Evolutionary conservation across 306 rosid genomes (phyloP).

Genomic region (Cicer arietinum): DNA sequence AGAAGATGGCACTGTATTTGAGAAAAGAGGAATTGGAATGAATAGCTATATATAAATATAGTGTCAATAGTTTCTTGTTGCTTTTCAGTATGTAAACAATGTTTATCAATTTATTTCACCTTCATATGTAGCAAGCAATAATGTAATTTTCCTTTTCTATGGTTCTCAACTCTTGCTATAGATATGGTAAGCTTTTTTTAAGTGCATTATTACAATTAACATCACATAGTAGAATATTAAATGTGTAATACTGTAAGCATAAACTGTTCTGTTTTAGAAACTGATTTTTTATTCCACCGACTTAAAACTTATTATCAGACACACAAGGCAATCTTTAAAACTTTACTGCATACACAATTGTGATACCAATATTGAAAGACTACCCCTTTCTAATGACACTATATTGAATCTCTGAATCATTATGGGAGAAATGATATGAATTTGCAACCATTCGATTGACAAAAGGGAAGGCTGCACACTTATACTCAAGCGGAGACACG

Average conservation of each 20-base stretch:
- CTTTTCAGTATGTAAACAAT: constrained; percentile 48
- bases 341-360: too few species aligned
- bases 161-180: background rate
- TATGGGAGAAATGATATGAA: too few species aligned
- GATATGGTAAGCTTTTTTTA: background rate
- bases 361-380: too few species aligned
- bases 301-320: too few species aligned
- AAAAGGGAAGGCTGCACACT: too few species aligned
- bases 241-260: constrained; percentile 1
- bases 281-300: too few species aligned
- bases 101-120: constrained; percentile 56
- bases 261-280: background rate
- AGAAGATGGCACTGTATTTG: constrained; percentile 73
- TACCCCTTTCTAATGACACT: too few species aligned
- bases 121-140: constrained; percentile 46
- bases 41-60: constrained; percentile 42
- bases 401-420: too few species aligned
- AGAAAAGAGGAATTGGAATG: constrained; percentile 69
- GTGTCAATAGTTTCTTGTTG: constrained; percentile 50
- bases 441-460: too few species aligned
- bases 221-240: background rate
- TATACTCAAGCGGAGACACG: too few species aligned
- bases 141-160: constrained; percentile 38
- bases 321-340: too few species aligned
- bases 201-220: background rate